Evolutionary conservation across 2,329 filamentous ascomycete genomes (phyloP).

Genomic region (Hypoxylon sp.): DNA sequence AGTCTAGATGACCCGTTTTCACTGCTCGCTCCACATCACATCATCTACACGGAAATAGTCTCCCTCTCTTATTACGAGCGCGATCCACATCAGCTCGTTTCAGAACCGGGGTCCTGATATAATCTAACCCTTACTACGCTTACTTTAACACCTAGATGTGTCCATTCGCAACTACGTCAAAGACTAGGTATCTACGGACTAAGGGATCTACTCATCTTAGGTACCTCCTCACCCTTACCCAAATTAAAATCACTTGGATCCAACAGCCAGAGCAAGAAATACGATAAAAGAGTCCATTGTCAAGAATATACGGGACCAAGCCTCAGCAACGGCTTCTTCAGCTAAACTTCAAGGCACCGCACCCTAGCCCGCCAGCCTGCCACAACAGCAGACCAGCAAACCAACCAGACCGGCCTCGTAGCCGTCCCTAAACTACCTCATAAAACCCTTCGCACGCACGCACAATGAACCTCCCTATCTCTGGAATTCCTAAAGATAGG

Average conservation of each 20-base stretch:
- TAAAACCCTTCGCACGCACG: background rate
- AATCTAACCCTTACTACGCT: background rate
- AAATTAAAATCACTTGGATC: background rate
- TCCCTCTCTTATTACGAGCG: background rate
- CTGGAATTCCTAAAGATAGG: background rate
- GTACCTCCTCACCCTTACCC: background rate
- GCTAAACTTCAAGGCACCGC: background rate
- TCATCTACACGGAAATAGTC: no score
- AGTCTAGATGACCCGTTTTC: no score
- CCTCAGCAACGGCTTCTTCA: background rate
- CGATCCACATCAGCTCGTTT: background rate
- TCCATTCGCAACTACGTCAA: background rate
- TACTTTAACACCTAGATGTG: background rate
- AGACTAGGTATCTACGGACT: background rate
- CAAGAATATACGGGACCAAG: slow-evolving; percentile 25
- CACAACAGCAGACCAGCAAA: background rate
- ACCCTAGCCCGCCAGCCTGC: background rate
- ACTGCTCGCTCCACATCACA: no score
- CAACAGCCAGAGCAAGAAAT: background rate
- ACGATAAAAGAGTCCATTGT: slow-evolving; percentile 19
- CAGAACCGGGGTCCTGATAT: no score
- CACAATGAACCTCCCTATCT: slow-evolving; percentile 2
- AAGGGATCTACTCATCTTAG: background rate
- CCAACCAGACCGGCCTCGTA: background rate
- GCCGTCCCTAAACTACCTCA: slow-evolving; percentile 1